phyloP scores from a whole-genome alignment of 1,139 yeast genomes.

The Blastobotrys raffinosifermentans region DNA sequence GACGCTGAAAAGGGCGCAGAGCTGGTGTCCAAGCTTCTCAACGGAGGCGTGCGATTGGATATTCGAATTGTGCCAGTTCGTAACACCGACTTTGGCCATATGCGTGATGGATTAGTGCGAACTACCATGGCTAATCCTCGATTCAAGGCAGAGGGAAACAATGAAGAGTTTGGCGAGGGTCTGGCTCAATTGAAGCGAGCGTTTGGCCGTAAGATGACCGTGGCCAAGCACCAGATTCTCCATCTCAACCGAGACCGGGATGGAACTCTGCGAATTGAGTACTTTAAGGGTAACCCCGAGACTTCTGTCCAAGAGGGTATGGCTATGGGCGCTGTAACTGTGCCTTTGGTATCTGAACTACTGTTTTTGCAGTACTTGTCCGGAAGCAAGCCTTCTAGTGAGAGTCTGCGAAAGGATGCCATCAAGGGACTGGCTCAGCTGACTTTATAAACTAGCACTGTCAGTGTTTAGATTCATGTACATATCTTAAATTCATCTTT shows the following conservation, averaged over 20 bases:
- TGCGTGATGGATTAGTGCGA: constrained; percentile 83
- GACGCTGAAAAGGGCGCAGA: constrained; percentile 51
- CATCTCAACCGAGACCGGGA: constrained; percentile 42
- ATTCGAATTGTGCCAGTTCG: constrained; percentile 80
- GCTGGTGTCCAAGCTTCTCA: constrained; percentile 51
- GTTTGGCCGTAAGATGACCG: constrained; percentile 35
- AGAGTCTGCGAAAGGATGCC: constrained; percentile 30
- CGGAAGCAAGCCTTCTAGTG: constrained; percentile 55
- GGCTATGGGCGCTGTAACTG: constrained; percentile 31
- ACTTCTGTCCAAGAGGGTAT: constrained; percentile 31
- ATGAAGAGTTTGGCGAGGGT: constrained; percentile 31
- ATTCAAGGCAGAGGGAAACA: constrained; percentile 26
- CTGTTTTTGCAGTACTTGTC: constrained; percentile 57
- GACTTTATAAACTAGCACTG: not conserved
- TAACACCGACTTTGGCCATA: constrained; percentile 82
- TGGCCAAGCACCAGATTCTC: constrained; percentile 56
- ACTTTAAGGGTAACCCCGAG: constrained; percentile 33
- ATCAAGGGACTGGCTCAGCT: constrained; percentile 23
- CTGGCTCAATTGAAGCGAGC: constrained; percentile 32
- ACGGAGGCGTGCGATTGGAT: constrained; percentile 54
- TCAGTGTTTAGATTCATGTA: not conserved
- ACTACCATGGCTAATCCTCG: constrained; percentile 56
- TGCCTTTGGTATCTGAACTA: constrained; percentile 45
- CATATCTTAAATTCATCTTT: not conserved
- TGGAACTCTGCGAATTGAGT: constrained; percentile 45